Conservation (phyloP, 176 grass and related monocot species). For the Phoenix roebelenii region DNA sequence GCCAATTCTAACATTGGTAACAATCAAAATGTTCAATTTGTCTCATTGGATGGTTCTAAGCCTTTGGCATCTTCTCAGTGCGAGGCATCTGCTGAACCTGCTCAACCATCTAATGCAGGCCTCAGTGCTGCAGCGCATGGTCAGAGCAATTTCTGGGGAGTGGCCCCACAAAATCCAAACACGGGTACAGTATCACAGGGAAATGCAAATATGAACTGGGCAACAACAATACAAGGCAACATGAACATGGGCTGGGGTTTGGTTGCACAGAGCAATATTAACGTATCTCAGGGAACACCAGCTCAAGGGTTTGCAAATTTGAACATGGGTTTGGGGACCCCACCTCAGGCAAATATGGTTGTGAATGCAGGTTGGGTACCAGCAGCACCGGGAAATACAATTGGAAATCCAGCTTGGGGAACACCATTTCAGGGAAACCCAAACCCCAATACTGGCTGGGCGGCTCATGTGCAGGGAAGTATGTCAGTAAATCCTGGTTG, state of each 20-base stretch:
- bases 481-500: constrained; percentile 37
- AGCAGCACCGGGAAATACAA: constrained; percentile 51
- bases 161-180: constrained; percentile 41
- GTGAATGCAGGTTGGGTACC: constrained; percentile 50
- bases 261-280: constrained; percentile 27
- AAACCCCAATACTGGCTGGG: constrained; percentile 41
- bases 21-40: background rate
- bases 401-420: constrained; percentile 53
- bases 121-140: constrained; percentile 27
- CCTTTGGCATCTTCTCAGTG: constrained; percentile 15
- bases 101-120: constrained; percentile 19
- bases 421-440: constrained; percentile 31
- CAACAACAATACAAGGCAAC: constrained; percentile 3
- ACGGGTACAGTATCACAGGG: constrained; percentile 32
- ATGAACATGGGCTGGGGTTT: constrained; percentile 17
- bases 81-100: constrained; percentile 28
- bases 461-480: constrained; percentile 50
- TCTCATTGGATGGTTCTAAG: background rate
- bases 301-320: constrained; percentile 46
- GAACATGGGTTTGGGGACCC: constrained; percentile 59
- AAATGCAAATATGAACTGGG: constrained; percentile 17
- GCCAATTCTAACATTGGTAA: background rate
- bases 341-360: constrained; percentile 40
- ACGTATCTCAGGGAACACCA: constrained; percentile 43
- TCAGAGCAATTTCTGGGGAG: constrained; percentile 33